These are phyloP conservation scores for Cyanidium caldarium DNA, from an alignment of 23 red algal genomes.

Conservation along the genomic window DNA sequence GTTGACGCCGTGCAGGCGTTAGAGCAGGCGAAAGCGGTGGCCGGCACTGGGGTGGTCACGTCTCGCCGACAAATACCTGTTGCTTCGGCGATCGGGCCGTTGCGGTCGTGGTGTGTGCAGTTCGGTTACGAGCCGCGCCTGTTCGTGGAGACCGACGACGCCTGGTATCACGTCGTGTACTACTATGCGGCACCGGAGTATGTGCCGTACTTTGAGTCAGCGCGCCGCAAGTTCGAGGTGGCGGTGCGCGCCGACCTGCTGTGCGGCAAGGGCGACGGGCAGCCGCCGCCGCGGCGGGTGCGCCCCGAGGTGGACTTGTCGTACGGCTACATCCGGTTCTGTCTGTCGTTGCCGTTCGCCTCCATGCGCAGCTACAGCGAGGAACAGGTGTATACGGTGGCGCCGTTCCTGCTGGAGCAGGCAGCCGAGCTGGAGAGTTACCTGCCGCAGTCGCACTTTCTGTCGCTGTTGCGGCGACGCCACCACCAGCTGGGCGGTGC, in stretches of 20 bases:
- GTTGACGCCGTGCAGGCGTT: not conserved
- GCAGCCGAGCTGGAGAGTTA: not conserved
- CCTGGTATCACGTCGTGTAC: constrained; percentile 4
- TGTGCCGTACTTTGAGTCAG: not conserved
- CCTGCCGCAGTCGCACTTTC: not conserved
- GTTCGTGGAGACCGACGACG: not conserved
- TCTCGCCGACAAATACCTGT: no score
- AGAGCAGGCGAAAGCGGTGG: not conserved
- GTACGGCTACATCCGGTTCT: not conserved
- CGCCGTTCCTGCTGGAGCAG: not conserved
- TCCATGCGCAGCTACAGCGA: not conserved
- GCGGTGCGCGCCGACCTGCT: not conserved
- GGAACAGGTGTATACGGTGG: not conserved
- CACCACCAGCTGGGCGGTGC: not conserved
- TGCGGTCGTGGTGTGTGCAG: constrained; percentile 4
- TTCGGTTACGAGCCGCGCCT: not conserved
- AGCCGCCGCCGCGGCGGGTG: not conserved
- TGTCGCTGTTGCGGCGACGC: not conserved
- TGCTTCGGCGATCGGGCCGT: not conserved
- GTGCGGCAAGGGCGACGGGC: not conserved
- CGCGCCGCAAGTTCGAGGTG: constrained; percentile 2
- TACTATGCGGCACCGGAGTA: not conserved
- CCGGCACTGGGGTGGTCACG: not conserved
- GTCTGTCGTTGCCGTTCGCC: not conserved
- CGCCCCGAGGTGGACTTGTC: not conserved